Base-by-base conservation (phyloP, 1,139 yeast genomes). In the Diutina rugosa region DNA sequence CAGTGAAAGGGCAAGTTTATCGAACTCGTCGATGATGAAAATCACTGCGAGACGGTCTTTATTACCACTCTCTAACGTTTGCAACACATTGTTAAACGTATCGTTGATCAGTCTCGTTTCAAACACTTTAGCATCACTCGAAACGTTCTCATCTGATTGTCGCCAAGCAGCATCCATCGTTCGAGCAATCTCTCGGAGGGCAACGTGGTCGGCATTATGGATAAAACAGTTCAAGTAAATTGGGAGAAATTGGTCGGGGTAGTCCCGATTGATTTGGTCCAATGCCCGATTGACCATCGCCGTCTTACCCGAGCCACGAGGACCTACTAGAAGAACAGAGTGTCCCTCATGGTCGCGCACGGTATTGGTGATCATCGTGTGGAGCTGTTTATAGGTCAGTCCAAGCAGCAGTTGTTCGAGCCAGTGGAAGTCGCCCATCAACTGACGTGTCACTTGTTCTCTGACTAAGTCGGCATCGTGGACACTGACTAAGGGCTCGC, bases 11-110 rank as follows among this genome's bases (percentile, higher is more conserved):
- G 69, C 32, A 32, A 87, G 93, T 55, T 79, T 74, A 60, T 93
- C 98, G 58, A 93, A 80, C 63, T 90, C 96, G 60, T 93, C 98
- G 59, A 93, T 80, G 4, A 90, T 71, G 62, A 93, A 86, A 0
- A 95, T 71, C 6, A 93, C 79, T 0, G 96, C 81, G 45, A 85
- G 59, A 12, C 61, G 55, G 2, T 49, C 54, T 6, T 54, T 56
- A 16, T 57, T 59, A 12, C 41, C 56, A 41, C 51, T 57, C 26
- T 70, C 66, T 56, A 74, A 61, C 56, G 74, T 61, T 57, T 71
- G 61, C 63, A 76, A 63, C 16, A 76, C 69, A 59, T 74, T 74
- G 44, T 69, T 66, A 61, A 76, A 74, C 1, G 79, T 74, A 56
- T 70, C 74, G 59, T 70, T 71, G 48, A 75, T 69, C 2, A 77